Evolutionary conservation across 768 basidiomycete species (phyloP).

Genomic region (Russula sp.): DNA sequence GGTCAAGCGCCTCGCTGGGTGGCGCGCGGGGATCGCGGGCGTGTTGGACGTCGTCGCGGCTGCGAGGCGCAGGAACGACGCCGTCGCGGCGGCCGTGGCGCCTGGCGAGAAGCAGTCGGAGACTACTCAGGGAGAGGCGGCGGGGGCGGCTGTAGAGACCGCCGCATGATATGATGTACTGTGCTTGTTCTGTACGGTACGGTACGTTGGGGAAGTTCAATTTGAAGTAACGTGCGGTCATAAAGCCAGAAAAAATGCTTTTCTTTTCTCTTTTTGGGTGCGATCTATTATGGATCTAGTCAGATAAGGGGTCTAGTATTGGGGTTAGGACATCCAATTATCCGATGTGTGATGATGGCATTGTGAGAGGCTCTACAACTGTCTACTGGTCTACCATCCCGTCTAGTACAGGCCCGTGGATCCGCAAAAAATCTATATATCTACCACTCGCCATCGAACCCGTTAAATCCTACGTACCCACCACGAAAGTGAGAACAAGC

Average conservation of each 20-base stretch:
- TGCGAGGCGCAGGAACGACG: constrained; percentile 40
- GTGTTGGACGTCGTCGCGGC: constrained; percentile 65
- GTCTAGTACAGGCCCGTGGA: background rate
- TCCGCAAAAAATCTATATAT: background rate
- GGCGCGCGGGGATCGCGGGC: constrained; percentile 66
- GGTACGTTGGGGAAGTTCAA: background rate
- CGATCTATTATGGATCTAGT: background rate
- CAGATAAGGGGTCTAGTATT: background rate
- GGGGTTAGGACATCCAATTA: background rate
- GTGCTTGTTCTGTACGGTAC: no score
- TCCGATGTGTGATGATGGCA: background rate
- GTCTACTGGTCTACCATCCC: background rate
- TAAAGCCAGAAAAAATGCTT: background rate
- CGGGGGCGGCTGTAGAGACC: constrained; percentile 10
- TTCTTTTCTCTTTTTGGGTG: background rate
- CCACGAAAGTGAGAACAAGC: constrained; percentile 4
- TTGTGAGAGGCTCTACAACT: background rate
- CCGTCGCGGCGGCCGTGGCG: constrained; percentile 16
- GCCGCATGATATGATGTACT: background rate
- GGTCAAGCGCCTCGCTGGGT: constrained; percentile 65
- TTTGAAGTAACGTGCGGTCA: background rate
- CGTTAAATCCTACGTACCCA: constrained; percentile 56
- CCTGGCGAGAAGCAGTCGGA: constrained; percentile 9
- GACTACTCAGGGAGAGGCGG: background rate
- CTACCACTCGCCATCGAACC: constrained; percentile 83